Base-by-base conservation (phyloP, 495 filamentous ascomycete genomes). In the Copromyces sp. region DNA sequence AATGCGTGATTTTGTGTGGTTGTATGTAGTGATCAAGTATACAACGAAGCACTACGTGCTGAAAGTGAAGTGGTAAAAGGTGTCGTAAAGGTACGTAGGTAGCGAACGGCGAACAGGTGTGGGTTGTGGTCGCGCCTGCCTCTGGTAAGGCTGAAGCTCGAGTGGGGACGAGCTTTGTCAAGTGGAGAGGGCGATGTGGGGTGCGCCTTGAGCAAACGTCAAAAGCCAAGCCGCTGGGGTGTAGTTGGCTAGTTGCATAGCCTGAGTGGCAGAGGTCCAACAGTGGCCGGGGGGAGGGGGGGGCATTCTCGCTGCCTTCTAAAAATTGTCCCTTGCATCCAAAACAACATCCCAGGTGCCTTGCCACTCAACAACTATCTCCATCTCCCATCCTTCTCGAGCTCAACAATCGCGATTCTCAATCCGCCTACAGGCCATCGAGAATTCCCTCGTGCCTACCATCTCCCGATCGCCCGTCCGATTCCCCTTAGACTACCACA, bases 81-180 rank as follows among this genome's bases (percentile, higher is more conserved):
- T 44, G 42, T 44, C 16, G 5, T 44, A 12, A 44, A 44, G 42
- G 42, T 44, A 44, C 17, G 42, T 44, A 44, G 42, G 42, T 44
- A 44, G 42, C 42, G 42, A 44, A 7, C 16, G 39, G 41, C 16
- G 41, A 44, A 44, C 42, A 53, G 45, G 24, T 38, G 37, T 41
- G 35, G 24, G 37, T 29, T 20, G 39, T 41, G 68, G 35, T 14
- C 35, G n/a, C 68, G 68, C 35, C 16, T 41, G 68, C 68, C 29
- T 39, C n/a, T 70, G 40, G 68, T 74, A 76, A 78, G 73, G 76
- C 76, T 78, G 76, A 78, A 75, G 71, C 69, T 71, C 72, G 35
- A 71, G 70, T 29, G 17, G 29, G 17, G 39, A 69, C 12, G 71
- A 47, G 69, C 32, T 29, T 68, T 40, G 20, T 70, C 38, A 38